Conservation (phyloP, 2,329 filamentous ascomycete genomes). For the Rhinocladiella similis region DNA sequence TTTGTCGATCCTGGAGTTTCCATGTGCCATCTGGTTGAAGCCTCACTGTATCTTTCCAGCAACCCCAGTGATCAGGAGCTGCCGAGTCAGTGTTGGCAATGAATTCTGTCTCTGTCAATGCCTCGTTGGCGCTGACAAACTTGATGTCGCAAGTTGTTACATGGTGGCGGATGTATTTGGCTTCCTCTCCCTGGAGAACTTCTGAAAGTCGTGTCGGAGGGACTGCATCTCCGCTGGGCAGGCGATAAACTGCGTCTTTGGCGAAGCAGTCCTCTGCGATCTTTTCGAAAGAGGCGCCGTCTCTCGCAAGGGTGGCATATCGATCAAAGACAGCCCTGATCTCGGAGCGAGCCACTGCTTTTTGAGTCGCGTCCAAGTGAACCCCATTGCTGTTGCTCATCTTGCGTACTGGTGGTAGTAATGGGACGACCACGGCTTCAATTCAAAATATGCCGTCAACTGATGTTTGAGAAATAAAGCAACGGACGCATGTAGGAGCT, state of each 20-base stretch:
- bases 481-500: too few relatives aligned
- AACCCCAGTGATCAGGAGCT: slow-evolving; percentile 9
- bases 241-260: background rate
- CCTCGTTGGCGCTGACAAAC: background rate
- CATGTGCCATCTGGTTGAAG: background rate
- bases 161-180: slow-evolving; percentile 10
- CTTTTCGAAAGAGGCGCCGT: background rate
- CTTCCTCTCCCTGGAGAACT: slow-evolving; percentile 1
- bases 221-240: slow-evolving; percentile 4
- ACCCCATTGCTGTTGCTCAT: too few relatives aligned
- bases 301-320: slow-evolving; percentile 7
- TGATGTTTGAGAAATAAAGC: too few relatives aligned
- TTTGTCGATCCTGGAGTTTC: slow-evolving; percentile 1
- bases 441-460: too few relatives aligned
- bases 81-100: background rate
- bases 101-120: background rate
- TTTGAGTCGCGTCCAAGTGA: too few relatives aligned
- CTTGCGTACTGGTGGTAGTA: too few relatives aligned
- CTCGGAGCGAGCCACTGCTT: too few relatives aligned
- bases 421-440: too few relatives aligned
- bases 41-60: slow-evolving; percentile 9
- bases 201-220: background rate
- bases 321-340: slow-evolving; percentile 5
- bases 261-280: background rate
- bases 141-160: slow-evolving; percentile 11